phyloP scores from a whole-genome alignment of 2,329 filamentous ascomycete species.

The Pseudocercospora crystallina region DNA sequence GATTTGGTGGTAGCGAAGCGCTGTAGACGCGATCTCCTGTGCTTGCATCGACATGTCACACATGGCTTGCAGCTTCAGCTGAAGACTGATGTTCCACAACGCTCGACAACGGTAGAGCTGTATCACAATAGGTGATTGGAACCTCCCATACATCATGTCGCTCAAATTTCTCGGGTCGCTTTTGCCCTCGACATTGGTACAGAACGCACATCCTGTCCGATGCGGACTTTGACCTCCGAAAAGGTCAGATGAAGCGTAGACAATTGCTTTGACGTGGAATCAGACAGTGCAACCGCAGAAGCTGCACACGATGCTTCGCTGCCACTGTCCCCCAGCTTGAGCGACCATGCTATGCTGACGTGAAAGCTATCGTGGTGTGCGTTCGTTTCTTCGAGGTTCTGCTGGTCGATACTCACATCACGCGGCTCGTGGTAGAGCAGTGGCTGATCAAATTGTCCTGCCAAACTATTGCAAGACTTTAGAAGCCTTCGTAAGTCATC shows the following conservation, averaged over 20 bases:
- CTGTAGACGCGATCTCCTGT: too few species aligned
- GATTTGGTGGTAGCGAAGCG: too few species aligned
- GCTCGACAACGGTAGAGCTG: too few species aligned
- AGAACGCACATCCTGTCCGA: slow-evolving; percentile 41
- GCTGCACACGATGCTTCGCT: slow-evolving; percentile 40
- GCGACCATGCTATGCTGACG: slow-evolving; percentile 83
- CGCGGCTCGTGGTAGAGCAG: slow-evolving; percentile 59
- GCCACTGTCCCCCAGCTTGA: slow-evolving; percentile 54
- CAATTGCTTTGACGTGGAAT: slow-evolving; percentile 13
- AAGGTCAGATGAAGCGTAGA: slow-evolving; percentile 31
- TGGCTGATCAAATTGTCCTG: slow-evolving; percentile 63
- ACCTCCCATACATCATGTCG: too few species aligned
- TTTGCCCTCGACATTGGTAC: slow-evolving; percentile 22
- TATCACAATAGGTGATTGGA: too few species aligned
- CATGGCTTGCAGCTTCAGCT: too few species aligned
- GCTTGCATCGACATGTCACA: too few species aligned
- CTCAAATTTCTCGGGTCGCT: too few species aligned
- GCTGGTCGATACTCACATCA: too few species aligned
- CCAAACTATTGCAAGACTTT: slow-evolving; percentile 63
- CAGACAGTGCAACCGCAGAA: neutral
- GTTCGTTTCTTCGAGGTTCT: neutral
- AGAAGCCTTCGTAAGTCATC: slow-evolving; percentile 57
- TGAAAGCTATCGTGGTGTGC: slow-evolving; percentile 60
- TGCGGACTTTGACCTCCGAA: slow-evolving; percentile 48
- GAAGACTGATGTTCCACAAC: too few species aligned